phyloP scores from a whole-genome alignment of 352 stramenopile species.

The Pythium angustatum region DNA sequence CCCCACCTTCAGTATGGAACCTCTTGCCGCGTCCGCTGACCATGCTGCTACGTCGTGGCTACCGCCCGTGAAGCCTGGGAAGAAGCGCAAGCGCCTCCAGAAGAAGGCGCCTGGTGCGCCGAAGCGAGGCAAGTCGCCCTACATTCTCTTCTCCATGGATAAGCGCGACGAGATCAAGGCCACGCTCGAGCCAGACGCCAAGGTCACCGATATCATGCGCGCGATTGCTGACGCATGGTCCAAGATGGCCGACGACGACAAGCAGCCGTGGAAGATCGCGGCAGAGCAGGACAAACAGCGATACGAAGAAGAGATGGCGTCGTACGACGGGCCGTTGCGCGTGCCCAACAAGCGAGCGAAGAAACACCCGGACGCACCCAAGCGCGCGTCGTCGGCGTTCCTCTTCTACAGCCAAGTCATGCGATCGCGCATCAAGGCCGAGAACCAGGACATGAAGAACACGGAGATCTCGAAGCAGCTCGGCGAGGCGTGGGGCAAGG shows the following conservation, averaged over 20 bases:
- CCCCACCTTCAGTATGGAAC: slow-evolving; percentile 54
- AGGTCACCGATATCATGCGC: slow-evolving; percentile 91
- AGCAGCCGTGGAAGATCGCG: slow-evolving; percentile 91
- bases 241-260: slow-evolving; percentile 90
- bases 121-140: slow-evolving; percentile 90
- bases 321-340: slow-evolving; percentile 89
- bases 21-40: slow-evolving; percentile 57
- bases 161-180: slow-evolving; percentile 90
- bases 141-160: slow-evolving; percentile 93
- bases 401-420: slow-evolving; percentile 94
- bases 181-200: slow-evolving; percentile 80
- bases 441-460: slow-evolving; percentile 95
- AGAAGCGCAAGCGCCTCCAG: slow-evolving; percentile 90
- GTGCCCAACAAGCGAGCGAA: slow-evolving; percentile 94
- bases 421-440: slow-evolving; percentile 85
- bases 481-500: slow-evolving; percentile 91
- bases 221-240: slow-evolving; percentile 90
- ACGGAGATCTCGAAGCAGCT: slow-evolving; percentile 95
- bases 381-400: slow-evolving; percentile 94
- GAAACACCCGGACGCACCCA: slow-evolving; percentile 94
- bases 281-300: slow-evolving; percentile 93
- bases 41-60: slow-evolving; percentile 65
- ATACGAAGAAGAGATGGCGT: slow-evolving; percentile 93
- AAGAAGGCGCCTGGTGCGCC: slow-evolving; percentile 88
- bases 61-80: slow-evolving; percentile 69